Evolutionary conservation across 1,284 basidiomycete genomes (phyloP), one percentile per base, ranked within the genome.

Genomic region (Boletellus deceptivus): DNA sequence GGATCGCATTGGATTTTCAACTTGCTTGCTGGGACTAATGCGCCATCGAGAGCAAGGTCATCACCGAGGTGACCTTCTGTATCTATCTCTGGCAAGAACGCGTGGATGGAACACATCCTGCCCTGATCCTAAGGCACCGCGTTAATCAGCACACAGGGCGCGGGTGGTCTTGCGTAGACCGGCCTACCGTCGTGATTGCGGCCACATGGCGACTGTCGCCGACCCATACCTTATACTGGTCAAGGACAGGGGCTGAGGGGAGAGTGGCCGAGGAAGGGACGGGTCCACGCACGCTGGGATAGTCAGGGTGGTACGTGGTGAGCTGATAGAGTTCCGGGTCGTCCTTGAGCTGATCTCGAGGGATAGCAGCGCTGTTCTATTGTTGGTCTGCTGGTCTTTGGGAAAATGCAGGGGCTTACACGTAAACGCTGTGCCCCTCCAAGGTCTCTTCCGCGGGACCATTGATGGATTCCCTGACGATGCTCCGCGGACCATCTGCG

Each of bases 401-500:
- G 44, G 45, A 56, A 50, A 48, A 42, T 40, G 7, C 5, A 16
- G 4, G 20, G 25, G 41, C 66, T 33, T 17, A 66, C 64, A 67
- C 50, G 62, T 69, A 70, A 54, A 49, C 47, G 9, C 52, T 62
- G 41, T 69, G 67, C 0, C 64, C 68, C 54, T 69, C 63, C 11
- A 45, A 25, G 13, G 33, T 43, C 43, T 68, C 61, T 42, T 63
- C 35, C 17, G 41, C 39, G 16, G 57, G 57, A 8, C 58, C 62
- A 18, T 54, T 50, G 36, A 67, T 54, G 9, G 49, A 46, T 46
- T 63, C 48, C 36, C 64, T 65, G 37, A 70, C 61, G 7, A 60
- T 39, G 33, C 65, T 66, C 25, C 62, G 67, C 49, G 72, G 69
- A 18, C 75, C 73, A 31, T 76, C 73, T 0, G 73, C 72, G 25